Evolutionary conservation across 106 monocot species (phyloP).

Genomic region (Acorus gramineus): DNA sequence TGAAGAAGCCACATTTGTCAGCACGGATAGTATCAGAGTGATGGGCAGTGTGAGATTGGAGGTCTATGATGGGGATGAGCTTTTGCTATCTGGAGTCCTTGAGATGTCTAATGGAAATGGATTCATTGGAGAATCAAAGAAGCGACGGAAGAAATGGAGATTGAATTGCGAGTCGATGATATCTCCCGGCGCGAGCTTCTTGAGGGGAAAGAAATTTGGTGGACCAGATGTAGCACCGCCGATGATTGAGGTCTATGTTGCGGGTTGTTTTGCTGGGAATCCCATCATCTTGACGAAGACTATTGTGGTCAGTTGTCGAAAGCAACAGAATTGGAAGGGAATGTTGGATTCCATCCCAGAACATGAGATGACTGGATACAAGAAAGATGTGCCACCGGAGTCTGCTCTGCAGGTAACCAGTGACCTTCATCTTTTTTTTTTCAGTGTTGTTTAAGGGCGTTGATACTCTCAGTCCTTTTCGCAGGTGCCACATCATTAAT

Average conservation of each 20-base stretch:
- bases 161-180: conserved; percentile 33
- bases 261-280: conserved; percentile 42
- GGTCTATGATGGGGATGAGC: conserved; percentile 34
- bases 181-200: conserved; percentile 7
- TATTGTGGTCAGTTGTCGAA: conserved; percentile 31
- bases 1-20: conserved; percentile 70
- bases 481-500: conserved; percentile 11
- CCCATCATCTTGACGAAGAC: conserved; percentile 67
- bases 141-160: conserved; percentile 32
- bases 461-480: conserved; percentile 1
- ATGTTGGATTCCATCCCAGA: conserved; percentile 54
- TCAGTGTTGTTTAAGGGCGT: no score
- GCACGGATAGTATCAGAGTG: conserved; percentile 56
- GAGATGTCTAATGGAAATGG: conserved; percentile 34
- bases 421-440: no score
- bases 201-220: conserved; percentile 19
- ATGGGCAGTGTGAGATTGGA: conserved; percentile 59
- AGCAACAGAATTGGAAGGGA: conserved; percentile 39
- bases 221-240: conserved; percentile 17
- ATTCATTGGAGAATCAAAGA: conserved; percentile 20
- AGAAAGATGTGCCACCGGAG: conserved; percentile 19
- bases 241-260: conserved; percentile 42
- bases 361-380: conserved; percentile 27
- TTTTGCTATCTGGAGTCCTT: conserved; percentile 38
- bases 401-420: conserved; percentile 34